These are phyloP conservation scores for Tuber indicum DNA, from an alignment of 495 filamentous ascomycete species.

Conservation along the genomic window DNA sequence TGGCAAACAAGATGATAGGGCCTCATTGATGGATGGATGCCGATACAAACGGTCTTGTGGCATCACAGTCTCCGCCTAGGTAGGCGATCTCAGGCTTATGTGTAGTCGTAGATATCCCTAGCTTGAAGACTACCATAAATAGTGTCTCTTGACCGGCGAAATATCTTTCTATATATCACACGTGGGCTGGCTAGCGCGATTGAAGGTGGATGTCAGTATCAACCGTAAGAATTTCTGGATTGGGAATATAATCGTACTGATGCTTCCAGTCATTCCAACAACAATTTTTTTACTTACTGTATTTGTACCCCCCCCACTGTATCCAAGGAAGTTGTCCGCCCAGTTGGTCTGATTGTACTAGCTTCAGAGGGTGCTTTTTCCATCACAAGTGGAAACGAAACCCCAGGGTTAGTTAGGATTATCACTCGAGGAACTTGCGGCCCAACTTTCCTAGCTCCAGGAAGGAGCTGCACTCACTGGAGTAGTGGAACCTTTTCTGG, in stretches of 20 bases:
- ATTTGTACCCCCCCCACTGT: constrained; percentile 44
- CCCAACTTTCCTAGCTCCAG: too few relatives aligned
- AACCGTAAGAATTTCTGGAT: background rate
- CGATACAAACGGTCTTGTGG: constrained; percentile 72
- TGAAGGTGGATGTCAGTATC: constrained; percentile 51
- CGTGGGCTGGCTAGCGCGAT: constrained; percentile 64
- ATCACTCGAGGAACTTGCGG: too few relatives aligned
- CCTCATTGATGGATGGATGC: constrained; percentile 84
- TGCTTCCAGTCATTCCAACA: constrained; percentile 44
- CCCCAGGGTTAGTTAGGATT: too few relatives aligned
- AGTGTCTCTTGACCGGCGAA: constrained; percentile 43
- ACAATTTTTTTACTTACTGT: constrained; percentile 62
- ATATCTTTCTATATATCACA: constrained; percentile 60
- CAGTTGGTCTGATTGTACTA: constrained; percentile 1
- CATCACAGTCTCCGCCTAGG: constrained; percentile 52
- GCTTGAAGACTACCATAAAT: background rate
- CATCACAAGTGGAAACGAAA: too few relatives aligned
- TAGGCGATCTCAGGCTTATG: background rate
- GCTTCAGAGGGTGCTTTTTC: constrained; percentile 22
- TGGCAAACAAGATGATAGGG: constrained; percentile 65
- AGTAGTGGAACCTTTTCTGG: too few relatives aligned
- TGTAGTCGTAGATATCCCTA: background rate
- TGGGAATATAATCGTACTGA: constrained; percentile 32
- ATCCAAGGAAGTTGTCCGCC: constrained; percentile 37
- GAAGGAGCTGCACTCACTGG: too few relatives aligned